Evolutionary conservation across 108 stramenopile genomes (phyloP).

Genomic region (Skeletonema grethae): DNA sequence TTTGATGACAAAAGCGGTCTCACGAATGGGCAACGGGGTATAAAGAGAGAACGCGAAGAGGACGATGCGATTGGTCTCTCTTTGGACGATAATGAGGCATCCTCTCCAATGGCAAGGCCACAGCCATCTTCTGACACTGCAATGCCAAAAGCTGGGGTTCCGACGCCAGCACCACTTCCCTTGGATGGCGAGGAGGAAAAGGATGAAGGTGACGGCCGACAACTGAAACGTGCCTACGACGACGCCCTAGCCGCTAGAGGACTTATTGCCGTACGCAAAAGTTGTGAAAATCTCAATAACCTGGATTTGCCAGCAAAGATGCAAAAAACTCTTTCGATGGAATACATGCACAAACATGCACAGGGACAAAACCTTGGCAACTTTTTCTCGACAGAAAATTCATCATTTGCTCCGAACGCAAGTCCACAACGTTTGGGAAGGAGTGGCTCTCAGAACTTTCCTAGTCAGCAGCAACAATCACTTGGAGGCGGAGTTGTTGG

Average conservation of each 20-base stretch:
- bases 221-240: conserved; percentile 85
- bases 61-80: conserved; percentile 91
- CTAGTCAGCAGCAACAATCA: conserved; percentile 21
- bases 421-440: conserved; percentile 11
- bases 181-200: conserved; percentile 22
- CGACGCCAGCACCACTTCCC: conserved; percentile 45
- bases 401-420: conserved; percentile 35
- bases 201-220: conserved; percentile 54
- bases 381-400: conserved; percentile 47
- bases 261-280: conserved; percentile 82
- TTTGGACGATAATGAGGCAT: conserved; percentile 77
- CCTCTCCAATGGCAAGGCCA: conserved; percentile 45
- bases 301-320: conserved; percentile 86
- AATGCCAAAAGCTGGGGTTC: conserved; percentile 14
- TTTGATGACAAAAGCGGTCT: conserved; percentile 77
- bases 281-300: conserved; percentile 86
- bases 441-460: conserved; percentile 21
- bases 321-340: conserved; percentile 83
- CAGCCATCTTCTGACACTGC: conserved; percentile 9
- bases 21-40: conserved; percentile 44
- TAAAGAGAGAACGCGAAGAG: conserved; percentile 81
- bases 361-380: conserved; percentile 47
- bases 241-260: conserved; percentile 90
- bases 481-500: neutral
- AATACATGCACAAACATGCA: conserved; percentile 75